Base-by-base conservation (phyloP, 2,329 filamentous ascomycete genomes). In the Stachybotrys echinatus region DNA sequence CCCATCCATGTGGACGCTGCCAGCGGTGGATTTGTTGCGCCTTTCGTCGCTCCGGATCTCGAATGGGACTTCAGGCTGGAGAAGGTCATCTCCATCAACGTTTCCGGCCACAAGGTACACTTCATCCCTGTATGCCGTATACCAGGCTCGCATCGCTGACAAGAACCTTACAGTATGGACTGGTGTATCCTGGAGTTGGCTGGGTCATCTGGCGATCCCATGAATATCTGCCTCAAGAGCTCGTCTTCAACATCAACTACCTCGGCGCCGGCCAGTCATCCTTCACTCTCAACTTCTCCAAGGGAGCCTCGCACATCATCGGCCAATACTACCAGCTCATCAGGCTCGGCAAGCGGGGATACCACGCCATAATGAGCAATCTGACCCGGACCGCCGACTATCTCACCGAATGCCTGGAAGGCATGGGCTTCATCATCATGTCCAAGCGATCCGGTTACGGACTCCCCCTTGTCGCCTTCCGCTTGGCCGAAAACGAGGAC, bases 231-330 rank as follows among this genome's bases (percentile, higher is more conserved):
- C 92, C 92, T 7, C 80, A 92, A 65, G 92, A 96, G 63, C 84
- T 96, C 20, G 90, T 97, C 61, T 97, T 97, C 82, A 96, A 96
- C 79, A 96, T 97, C 80, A 96, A 96, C 79, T 97, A 97, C 73
- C 86, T 96, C 6, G 92, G 92, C 46, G 92, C 92, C 12, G 90
- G 96, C 65, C 92, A 97, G 68, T 87, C 91, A 2, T 96, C 90
- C 3, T 96, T 96, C 74, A 96, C 92, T 0, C 83, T 97, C 52
- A 97, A 97, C 77, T 97, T 97, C 76, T 95, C 89, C 65, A 95
- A 96, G 69, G 92, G 92, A 50, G 92, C 92, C 12, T 90, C 87
- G 6, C 92, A 96, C 65, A 89, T 96, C 63, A 95, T 97, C 54
- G 92, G 89, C 23, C 92, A 97, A 72, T 97, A 96, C 75, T 96